Percentiles rank a stretch among this genome's conserved stretches.
Evolutionary conservation across 2,329 filamentous ascomycete genomes (phyloP).

Genomic region (Chrysoporthe cubensis): DNA sequence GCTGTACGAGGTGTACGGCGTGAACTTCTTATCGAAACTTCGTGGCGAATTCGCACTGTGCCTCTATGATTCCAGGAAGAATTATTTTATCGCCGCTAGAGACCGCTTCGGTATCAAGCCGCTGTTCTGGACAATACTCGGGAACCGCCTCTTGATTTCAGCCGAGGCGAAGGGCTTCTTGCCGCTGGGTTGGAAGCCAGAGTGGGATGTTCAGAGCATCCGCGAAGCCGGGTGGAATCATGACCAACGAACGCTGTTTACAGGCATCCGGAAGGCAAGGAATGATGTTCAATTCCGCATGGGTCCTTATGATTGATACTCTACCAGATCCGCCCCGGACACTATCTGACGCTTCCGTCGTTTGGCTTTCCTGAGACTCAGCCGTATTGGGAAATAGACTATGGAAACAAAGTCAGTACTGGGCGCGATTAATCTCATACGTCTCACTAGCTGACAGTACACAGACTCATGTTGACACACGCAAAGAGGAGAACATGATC

Average conservation of each 20-base stretch:
- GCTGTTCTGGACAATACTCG: slow-evolving; percentile 52
- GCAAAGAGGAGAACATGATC: slow-evolving; percentile 55
- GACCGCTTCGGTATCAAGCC: slow-evolving; percentile 64
- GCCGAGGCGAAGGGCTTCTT: slow-evolving; percentile 59
- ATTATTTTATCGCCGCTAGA: slow-evolving; percentile 50
- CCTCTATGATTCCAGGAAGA: slow-evolving; percentile 50
- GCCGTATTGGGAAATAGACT: slow-evolving; percentile 58
- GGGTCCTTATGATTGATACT: too few relatives aligned
- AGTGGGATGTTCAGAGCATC: slow-evolving; percentile 56
- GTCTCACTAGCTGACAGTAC: not conserved
- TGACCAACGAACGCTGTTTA: slow-evolving; percentile 53
- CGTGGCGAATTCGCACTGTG: slow-evolving; percentile 60
- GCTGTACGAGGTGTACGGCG: slow-evolving; percentile 54
- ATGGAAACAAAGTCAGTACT: slow-evolving; percentile 51
- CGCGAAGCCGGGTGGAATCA: slow-evolving; percentile 47
- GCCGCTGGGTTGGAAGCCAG: slow-evolving; percentile 52
- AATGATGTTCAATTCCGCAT: not conserved
- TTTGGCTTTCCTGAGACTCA: slow-evolving; percentile 43
- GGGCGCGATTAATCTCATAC: not conserved
- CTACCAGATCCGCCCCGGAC: slow-evolving; percentile 43
- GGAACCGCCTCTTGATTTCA: slow-evolving; percentile 49
- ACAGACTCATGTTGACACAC: slow-evolving; percentile 40
- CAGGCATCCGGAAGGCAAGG: slow-evolving; percentile 46
- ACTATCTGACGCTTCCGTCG: slow-evolving; percentile 44
- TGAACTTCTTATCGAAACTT: slow-evolving; percentile 43